phyloP scores from a whole-genome alignment of 2,329 filamentous ascomycete species.

The Cladosporium sp. region DNA sequence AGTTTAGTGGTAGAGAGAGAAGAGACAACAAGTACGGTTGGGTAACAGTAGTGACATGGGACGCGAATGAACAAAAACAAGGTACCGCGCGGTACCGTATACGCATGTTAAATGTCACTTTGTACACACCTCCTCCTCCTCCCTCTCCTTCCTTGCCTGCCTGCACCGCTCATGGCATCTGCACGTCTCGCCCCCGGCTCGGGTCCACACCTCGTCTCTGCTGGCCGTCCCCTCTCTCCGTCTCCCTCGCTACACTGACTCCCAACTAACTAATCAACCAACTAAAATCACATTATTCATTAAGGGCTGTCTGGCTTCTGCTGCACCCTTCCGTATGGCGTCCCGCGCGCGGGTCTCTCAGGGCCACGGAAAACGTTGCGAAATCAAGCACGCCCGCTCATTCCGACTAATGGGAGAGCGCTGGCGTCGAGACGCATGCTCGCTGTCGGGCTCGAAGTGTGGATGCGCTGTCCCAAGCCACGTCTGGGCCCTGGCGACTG shows the following conservation, averaged over 20 bases:
- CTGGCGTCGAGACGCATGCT: neutral
- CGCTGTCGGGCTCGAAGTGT: constrained; percentile 5
- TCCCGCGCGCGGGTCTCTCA: neutral
- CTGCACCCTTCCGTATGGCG: too few species aligned
- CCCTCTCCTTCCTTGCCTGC: neutral
- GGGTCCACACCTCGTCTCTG: too few species aligned
- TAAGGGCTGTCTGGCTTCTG: too few species aligned
- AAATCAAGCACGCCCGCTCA: neutral
- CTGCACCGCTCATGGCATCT: too few species aligned
- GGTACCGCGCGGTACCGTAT: neutral
- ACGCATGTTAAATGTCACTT: neutral
- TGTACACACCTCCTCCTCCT: neutral
- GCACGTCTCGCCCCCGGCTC: too few species aligned
- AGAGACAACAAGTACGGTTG: too few species aligned
- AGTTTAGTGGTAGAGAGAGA: neutral
- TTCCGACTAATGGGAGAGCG: neutral
- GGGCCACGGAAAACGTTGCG: neutral
- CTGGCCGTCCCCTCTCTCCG: too few species aligned
- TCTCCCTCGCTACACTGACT: too few species aligned
- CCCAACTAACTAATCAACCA: too few species aligned
- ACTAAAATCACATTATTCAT: too few species aligned
- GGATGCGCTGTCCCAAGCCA: constrained; percentile 12
- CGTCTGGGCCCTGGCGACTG: constrained; percentile 3
- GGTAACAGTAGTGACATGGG: neutral
- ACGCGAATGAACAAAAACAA: neutral